Percentiles rank a stretch among this genome's conserved stretches.
These are phyloP conservation scores for Amyloporia xantha DNA, from an alignment of 768 basidiomycete species.

Conservation along the genomic window DNA sequence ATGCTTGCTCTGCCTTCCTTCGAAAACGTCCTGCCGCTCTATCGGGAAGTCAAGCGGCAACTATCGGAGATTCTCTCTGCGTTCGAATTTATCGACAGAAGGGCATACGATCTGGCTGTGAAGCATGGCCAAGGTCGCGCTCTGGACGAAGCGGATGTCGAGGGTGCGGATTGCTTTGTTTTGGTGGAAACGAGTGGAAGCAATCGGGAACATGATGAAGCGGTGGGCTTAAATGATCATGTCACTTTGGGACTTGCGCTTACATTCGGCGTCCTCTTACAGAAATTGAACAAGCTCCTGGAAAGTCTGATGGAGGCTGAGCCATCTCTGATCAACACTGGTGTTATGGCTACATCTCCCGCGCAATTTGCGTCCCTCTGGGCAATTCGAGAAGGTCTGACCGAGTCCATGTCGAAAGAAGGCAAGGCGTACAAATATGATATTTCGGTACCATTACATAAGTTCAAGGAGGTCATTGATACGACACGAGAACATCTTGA, in stretches of 20 bases:
- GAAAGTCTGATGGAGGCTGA: conserved; percentile 72
- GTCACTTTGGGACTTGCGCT: neutral
- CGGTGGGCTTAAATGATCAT: conserved; percentile 42
- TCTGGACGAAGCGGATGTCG: conserved; percentile 64
- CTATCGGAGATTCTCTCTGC: conserved; percentile 95
- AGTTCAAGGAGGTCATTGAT: conserved; percentile 87
- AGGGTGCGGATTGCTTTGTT: conserved; percentile 82
- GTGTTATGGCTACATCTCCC: conserved; percentile 86
- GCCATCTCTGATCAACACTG: conserved; percentile 75
- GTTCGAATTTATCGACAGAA: conserved; percentile 93
- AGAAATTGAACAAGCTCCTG: conserved; percentile 84
- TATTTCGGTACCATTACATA: conserved; percentile 78
- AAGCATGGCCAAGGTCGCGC: conserved; percentile 78
- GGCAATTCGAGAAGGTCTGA: conserved; percentile 86
- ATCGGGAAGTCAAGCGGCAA: conserved; percentile 70
- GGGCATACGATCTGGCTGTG: conserved; percentile 76
- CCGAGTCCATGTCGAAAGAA: conserved; percentile 89
- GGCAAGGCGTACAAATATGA: conserved; percentile 98
- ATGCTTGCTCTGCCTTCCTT: conserved; percentile 86
- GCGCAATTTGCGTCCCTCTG: conserved; percentile 87
- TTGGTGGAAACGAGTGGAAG: conserved; percentile 94
- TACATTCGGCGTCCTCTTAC: conserved; percentile 6
- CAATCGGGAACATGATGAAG: conserved; percentile 87
- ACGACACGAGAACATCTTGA: conserved; percentile 64
- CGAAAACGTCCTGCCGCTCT: conserved; percentile 81